These are phyloP conservation scores for Syzygium aromaticum DNA, from an alignment of 345 rosid genomes.

Conservation along the genomic window DNA sequence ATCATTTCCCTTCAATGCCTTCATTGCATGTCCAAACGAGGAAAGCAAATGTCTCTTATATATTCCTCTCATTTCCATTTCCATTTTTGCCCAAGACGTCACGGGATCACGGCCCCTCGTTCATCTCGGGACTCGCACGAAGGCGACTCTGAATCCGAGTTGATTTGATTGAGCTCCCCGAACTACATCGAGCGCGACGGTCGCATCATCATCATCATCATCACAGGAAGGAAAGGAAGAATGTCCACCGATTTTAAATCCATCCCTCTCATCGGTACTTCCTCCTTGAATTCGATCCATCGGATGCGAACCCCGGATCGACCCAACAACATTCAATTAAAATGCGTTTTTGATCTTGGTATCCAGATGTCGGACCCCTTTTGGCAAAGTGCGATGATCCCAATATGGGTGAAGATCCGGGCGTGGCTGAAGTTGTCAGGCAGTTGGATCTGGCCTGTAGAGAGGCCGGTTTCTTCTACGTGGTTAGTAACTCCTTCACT, in stretches of 20 bases:
- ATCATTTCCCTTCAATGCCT: neutral
- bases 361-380: constrained; percentile 55
- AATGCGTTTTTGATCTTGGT: neutral
- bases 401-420: constrained; percentile 43
- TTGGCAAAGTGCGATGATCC: constrained; percentile 56
- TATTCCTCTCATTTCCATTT: neutral
- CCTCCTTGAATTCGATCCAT: neutral
- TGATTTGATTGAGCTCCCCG: neutral
- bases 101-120: neutral
- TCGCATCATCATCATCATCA: neutral
- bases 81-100: neutral
- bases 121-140: neutral
- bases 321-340: neutral
- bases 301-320: neutral
- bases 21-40: neutral
- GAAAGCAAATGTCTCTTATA: neutral
- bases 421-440: constrained; percentile 44
- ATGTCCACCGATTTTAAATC: constrained; percentile 5
- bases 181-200: neutral
- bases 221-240: neutral
- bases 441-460: constrained; percentile 73
- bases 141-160: neutral
- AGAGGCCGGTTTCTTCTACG: constrained; percentile 87
- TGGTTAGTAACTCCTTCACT: constrained; percentile 19
- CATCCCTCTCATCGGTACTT: constrained; percentile 5